Conservation (phyloP, 2,329 filamentous ascomycete genomes). For the Claviceps spartinae region DNA sequence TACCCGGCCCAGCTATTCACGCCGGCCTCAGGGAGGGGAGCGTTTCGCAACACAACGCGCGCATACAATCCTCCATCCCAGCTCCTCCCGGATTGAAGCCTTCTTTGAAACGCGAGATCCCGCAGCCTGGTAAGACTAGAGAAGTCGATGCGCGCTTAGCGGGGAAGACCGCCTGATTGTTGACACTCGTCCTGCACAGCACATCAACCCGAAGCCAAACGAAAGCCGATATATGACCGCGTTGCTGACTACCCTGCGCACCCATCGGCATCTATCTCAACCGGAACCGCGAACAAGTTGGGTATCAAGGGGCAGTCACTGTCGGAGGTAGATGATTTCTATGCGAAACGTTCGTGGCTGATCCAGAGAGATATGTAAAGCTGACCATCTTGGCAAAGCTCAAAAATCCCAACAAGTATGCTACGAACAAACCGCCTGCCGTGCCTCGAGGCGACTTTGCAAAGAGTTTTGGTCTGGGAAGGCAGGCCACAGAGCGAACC, state of each 20-base stretch:
- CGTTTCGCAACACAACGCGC: slow-evolving; percentile 47
- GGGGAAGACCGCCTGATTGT: not conserved
- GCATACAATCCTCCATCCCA: slow-evolving; percentile 29
- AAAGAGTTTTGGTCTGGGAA: slow-evolving; percentile 42
- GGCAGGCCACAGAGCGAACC: slow-evolving; percentile 34
- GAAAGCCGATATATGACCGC: slow-evolving; percentile 43
- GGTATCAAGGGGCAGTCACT: slow-evolving; percentile 29
- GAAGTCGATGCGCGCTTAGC: not conserved
- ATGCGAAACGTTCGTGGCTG: not conserved
- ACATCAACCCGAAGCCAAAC: slow-evolving; percentile 42
- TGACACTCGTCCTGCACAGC: slow-evolving; percentile 23
- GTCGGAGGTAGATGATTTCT: not conserved
- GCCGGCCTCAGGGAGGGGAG: slow-evolving; percentile 36
- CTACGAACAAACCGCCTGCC: slow-evolving; percentile 14
- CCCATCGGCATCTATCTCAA: slow-evolving; percentile 16
- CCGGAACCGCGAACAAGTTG: slow-evolving; percentile 25
- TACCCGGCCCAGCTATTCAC: slow-evolving; percentile 17
- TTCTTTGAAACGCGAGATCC: slow-evolving; percentile 37
- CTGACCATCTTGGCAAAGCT: slow-evolving; percentile 13
- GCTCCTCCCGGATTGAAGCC: slow-evolving; percentile 23
- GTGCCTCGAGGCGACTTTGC: slow-evolving; percentile 34
- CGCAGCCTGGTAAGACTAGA: slow-evolving; percentile 25
- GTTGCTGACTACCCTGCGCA: slow-evolving; percentile 34
- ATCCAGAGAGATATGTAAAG: not conserved
- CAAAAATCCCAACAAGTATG: slow-evolving; percentile 27